Conservation (phyloP, 1,139 yeast genomes). For the Hanseniaspora gamundiae region DNA sequence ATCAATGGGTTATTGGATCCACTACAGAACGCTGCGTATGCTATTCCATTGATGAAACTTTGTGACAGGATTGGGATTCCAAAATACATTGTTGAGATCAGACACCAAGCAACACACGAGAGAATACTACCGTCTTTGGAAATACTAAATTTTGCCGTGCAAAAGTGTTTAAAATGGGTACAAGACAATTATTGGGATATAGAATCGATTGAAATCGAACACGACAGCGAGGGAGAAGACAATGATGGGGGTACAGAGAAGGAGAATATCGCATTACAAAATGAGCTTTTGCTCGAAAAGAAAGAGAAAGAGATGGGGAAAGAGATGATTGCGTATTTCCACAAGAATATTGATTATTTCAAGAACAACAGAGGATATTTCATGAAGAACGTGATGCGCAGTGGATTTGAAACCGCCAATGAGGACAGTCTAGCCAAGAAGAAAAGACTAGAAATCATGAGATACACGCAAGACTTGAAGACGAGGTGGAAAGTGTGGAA, state of each 20-base stretch:
- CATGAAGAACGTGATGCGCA: constrained; percentile 16
- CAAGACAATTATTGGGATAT: constrained; percentile 61
- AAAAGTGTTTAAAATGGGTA: constrained; percentile 65
- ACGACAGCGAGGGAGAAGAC: constrained; percentile 16
- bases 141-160: constrained; percentile 46
- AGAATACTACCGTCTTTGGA: constrained; percentile 53
- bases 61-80: constrained; percentile 68
- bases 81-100: constrained; percentile 70
- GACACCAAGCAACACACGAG: constrained; percentile 93
- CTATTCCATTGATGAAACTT: constrained; percentile 63
- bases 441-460: neutral
- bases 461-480: neutral
- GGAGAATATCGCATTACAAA: neutral
- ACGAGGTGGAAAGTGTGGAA: neutral
- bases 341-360: constrained; percentile 23
- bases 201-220: constrained; percentile 22
- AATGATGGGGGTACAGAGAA: neutral
- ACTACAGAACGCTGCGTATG: constrained; percentile 64
- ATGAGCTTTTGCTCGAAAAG: constrained; percentile 1
- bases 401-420: constrained; percentile 7
- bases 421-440: neutral
- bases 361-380: constrained; percentile 7
- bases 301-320: constrained; percentile 9
- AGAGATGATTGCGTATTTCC: constrained; percentile 20
- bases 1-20: constrained; percentile 91